These are phyloP conservation scores for Pyricularia pennisetigena DNA, from an alignment of 2,329 filamentous ascomycete genomes.

Conservation along the genomic window DNA sequence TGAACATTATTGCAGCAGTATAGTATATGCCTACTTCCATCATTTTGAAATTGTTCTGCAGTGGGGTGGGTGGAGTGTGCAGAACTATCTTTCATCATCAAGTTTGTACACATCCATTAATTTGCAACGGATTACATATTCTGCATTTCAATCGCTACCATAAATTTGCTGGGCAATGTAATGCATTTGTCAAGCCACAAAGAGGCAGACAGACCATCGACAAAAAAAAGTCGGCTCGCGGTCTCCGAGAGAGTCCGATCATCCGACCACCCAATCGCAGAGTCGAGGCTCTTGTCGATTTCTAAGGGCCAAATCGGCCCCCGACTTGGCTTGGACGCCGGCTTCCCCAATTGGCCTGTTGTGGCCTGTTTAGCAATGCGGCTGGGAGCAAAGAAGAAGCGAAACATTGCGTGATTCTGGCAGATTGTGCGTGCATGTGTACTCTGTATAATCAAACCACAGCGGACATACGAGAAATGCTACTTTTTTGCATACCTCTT, in stretches of 20 bases:
- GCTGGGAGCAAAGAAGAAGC: neutral
- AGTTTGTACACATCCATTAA: neutral
- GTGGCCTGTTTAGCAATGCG: neutral
- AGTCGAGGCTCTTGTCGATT: neutral
- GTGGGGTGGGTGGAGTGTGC: neutral
- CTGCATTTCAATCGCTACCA: neutral
- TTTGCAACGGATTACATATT: neutral
- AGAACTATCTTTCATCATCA: neutral
- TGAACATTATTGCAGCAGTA: neutral
- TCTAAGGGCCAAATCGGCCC: neutral
- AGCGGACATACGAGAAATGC: neutral
- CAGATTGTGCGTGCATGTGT: neutral
- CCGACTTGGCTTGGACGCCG: neutral
- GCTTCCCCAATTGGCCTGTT: neutral
- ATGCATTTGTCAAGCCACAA: neutral
- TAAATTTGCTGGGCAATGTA: neutral
- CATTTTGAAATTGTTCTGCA: neutral
- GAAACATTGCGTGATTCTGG: neutral
- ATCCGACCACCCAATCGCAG: neutral
- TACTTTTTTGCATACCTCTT: neutral
- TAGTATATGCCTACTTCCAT: neutral
- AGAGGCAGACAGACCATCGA: neutral
- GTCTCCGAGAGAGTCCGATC: neutral
- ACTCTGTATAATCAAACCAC: neutral
- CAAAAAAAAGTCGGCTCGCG: neutral